phyloP scores from a whole-genome alignment of 2,329 filamentous ascomycete genomes.

The Mycogone perniciosa region DNA sequence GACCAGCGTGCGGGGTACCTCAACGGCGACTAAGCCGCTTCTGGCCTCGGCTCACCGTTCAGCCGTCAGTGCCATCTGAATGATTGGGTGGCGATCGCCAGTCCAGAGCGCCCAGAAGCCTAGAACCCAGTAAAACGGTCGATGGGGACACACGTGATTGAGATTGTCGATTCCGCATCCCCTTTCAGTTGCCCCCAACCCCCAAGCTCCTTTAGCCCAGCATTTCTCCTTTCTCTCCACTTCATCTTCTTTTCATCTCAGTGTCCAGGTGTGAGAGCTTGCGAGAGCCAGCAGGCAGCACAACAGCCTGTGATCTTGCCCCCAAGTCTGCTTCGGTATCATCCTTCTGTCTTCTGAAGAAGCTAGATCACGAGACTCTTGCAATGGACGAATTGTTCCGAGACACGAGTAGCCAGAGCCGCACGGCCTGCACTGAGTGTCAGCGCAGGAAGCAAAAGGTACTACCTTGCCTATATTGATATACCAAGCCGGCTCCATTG shows the following conservation, averaged over 20 bases:
- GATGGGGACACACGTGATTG: slow-evolving; percentile 3
- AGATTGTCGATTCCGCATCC: neutral
- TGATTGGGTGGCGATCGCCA: neutral
- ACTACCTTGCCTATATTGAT: neutral
- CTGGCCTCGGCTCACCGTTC: neutral
- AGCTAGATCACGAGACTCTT: too few species aligned
- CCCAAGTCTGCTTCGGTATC: too few species aligned
- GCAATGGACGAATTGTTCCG: neutral
- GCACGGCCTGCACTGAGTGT: slow-evolving; percentile 38
- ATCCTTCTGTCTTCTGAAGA: too few species aligned
- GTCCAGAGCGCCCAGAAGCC: too few species aligned
- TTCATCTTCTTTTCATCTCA: neutral
- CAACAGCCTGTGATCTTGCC: neutral
- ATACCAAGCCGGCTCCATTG: neutral
- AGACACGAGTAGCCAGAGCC: slow-evolving; percentile 16
- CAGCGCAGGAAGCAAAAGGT: slow-evolving; percentile 35
- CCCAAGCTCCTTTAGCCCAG: neutral
- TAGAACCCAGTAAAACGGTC: too few species aligned
- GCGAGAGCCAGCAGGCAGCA: neutral
- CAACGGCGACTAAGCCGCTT: slow-evolving; percentile 7
- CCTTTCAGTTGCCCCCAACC: neutral
- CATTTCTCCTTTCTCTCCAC: neutral
- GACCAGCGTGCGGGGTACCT: neutral
- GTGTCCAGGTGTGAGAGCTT: neutral
- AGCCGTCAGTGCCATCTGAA: neutral